Evolutionary conservation across 306 rosid species (phyloP), one percentile per base, ranked within the genome.

Genomic region (Begonia masoniana): DNA sequence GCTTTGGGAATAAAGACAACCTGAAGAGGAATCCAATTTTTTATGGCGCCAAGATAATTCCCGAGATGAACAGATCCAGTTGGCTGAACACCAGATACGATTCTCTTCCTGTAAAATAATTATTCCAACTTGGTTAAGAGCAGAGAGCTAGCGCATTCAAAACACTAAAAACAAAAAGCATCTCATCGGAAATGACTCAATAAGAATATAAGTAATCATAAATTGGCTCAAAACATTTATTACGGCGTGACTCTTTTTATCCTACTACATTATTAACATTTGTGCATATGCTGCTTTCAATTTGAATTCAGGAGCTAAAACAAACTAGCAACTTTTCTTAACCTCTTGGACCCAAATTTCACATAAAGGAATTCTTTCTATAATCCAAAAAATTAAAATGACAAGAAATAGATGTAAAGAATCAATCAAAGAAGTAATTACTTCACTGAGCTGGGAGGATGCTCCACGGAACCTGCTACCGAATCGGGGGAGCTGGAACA

Each of bases 71-170:
- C 67, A 19, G 97, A 76, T 13, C 97, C 97, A 2, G 97, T 91
- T 7, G 97, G 97, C 66, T 91, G 97, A 72, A 91, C 94, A 57
- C 97, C 97, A 16, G 97, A 91, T 17, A 79, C 97, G 50, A 91
- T 73, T 60, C 97, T 80, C 69, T 83, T 83, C 82, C 97, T 89
- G 76, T 42, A 63, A 61, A 57, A 66, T 13, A 64, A 50, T 45
- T 13, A 43, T 16, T 35, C 56, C 41, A 56, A 63, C 17, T 16
- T 39, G 52, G 13, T 39, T 16, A 19, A 66, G 31, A 35, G 19
- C 47, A 57, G 8, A 31, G 8, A 31, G 39, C 39, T 31, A 6
- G 39, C 39, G 9, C 39, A 6, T 31, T 31, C 39, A 31, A 31
- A 31, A 31, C 0, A 31, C 39, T 31, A 31, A 31, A 31, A 31